These are phyloP conservation scores for Phialocephala sp. DNA, from an alignment of 2,329 filamentous ascomycete genomes.

Conservation along the genomic window DNA sequence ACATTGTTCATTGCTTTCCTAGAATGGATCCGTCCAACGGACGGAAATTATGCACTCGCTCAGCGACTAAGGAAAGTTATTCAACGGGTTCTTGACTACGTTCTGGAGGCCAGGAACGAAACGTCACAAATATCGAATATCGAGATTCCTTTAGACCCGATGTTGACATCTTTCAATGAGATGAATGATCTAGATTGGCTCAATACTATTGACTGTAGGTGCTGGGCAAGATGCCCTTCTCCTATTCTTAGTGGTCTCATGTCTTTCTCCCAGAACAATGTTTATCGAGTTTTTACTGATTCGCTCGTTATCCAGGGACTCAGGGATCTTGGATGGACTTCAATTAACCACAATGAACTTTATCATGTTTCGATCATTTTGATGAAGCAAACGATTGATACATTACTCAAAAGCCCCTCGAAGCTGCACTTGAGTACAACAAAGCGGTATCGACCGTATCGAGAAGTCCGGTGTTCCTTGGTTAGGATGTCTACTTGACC, in stretches of 20 bases:
- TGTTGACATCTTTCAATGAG: conserved; percentile 27
- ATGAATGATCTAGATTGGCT: conserved; percentile 38
- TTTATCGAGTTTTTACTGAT: no score
- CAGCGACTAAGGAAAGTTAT: conserved; percentile 35
- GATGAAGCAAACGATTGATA: neutral
- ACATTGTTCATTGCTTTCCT: conserved; percentile 41
- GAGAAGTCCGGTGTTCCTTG: neutral
- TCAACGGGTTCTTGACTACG: conserved; percentile 36
- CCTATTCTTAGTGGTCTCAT: no score
- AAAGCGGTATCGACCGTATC: neutral
- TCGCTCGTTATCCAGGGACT: conserved; percentile 20
- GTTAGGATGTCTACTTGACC: neutral
- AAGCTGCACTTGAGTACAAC: neutral
- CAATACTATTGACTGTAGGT: conserved; percentile 37
- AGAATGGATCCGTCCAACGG: conserved; percentile 41
- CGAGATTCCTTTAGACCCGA: conserved; percentile 29
- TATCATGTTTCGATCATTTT: neutral
- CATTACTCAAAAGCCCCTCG: neutral
- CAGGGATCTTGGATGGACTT: conserved; percentile 36
- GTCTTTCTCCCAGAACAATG: no score
- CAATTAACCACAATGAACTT: neutral
- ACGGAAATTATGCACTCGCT: conserved; percentile 40
- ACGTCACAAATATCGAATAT: conserved; percentile 12
- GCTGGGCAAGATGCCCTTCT: no score
- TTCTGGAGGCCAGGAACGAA: conserved; percentile 28